phyloP scores from a whole-genome alignment of 768 basidiomycete genomes.

The Lyophyllum atratum region DNA sequence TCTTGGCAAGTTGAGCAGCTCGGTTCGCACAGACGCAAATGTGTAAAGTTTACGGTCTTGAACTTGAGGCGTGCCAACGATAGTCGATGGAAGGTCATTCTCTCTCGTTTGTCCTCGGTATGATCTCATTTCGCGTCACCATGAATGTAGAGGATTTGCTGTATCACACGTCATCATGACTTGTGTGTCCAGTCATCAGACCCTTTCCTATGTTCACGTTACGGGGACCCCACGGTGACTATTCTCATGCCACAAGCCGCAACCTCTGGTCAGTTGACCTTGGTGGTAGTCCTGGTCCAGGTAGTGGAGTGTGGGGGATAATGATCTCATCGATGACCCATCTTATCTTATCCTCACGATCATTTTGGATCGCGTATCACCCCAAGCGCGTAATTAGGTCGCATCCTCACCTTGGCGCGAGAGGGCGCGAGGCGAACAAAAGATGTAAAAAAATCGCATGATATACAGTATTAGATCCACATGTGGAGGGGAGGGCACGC shows the following conservation, averaged over 20 bases:
- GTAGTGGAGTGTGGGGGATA: neutral
- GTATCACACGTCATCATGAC: neutral
- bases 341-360: neutral
- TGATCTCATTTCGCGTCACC: constrained; percentile 4
- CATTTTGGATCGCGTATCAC: neutral
- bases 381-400: neutral
- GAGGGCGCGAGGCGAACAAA: constrained; percentile 5
- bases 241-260: neutral
- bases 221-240: neutral
- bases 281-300: neutral
- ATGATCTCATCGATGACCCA: neutral
- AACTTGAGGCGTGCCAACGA: neutral
- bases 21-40: neutral
- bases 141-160: neutral
- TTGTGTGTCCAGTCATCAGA: neutral
- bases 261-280: neutral
- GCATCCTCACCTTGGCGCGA: too few relatives aligned
- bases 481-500: neutral
- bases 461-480: neutral
- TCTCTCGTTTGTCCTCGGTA: neutral
- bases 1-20: neutral
- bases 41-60: neutral
- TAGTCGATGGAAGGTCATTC: neutral
- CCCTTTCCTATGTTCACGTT: neutral
- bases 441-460: neutral